phyloP scores from a whole-genome alignment of 2,329 filamentous ascomycete genomes.

The Xylariaceae sp. region DNA sequence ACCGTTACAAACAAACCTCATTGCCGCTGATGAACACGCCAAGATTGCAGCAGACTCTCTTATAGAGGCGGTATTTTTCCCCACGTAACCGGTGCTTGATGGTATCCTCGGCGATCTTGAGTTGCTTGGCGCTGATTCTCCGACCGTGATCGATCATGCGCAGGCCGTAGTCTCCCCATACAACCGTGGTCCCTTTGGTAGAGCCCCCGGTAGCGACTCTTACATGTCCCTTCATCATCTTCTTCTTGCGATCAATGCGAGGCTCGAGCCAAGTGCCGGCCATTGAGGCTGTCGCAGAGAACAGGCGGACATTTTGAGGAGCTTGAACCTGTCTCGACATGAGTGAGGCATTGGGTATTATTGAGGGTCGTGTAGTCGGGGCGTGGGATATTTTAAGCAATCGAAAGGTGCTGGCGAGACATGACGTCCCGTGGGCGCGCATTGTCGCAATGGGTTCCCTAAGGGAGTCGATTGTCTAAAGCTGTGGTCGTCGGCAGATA shows the following conservation, averaged over 20 bases:
- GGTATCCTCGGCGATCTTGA: constrained; percentile 90
- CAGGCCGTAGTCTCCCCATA: constrained; percentile 95
- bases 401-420: constrained; percentile 55
- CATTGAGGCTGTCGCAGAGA: constrained; percentile 68
- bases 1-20: constrained; percentile 59
- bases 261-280: constrained; percentile 81
- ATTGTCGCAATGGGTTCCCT: constrained; percentile 44
- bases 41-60: constrained; percentile 86
- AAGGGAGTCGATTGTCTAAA: constrained; percentile 9
- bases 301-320: constrained; percentile 60
- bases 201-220: constrained; percentile 90
- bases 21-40: constrained; percentile 96
- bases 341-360: constrained; percentile 34
- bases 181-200: constrained; percentile 87
- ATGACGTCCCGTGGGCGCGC: constrained; percentile 48
- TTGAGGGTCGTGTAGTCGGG: constrained; percentile 43
- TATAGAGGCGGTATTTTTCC: constrained; percentile 90
- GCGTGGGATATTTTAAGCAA: constrained; percentile 50
- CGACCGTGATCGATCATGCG: constrained; percentile 94
- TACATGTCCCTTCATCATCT: constrained; percentile 89
- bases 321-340: constrained; percentile 37
- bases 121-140: constrained; percentile 80
- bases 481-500: constrained; percentile 2
- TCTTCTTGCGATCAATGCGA: constrained; percentile 72
- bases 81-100: constrained; percentile 88